Evolutionary conservation across 345 rosid species (phyloP).

Genomic region (Camelina hispida): DNA sequence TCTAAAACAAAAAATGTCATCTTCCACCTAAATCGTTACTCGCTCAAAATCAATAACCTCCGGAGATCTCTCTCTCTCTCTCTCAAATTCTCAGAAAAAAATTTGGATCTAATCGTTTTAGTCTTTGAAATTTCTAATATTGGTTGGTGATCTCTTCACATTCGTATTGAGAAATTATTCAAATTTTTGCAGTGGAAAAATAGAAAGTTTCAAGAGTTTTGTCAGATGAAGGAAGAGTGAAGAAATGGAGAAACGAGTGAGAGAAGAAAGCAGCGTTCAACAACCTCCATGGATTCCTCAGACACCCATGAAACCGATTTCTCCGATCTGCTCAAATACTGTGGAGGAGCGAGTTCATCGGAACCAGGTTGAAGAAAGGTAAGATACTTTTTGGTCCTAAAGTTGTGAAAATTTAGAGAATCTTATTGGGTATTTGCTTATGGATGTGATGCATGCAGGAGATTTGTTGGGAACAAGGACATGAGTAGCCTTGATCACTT

Average conservation of each 20-base stretch:
- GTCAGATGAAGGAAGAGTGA: slow-evolving; percentile 6
- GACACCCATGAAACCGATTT: slow-evolving; percentile 53
- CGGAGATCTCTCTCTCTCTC: slow-evolving; percentile 31
- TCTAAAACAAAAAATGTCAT: slow-evolving; percentile 2
- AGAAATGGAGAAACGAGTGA: slow-evolving; percentile 34
- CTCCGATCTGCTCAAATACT: slow-evolving; percentile 42
- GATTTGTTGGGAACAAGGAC: slow-evolving; percentile 28
- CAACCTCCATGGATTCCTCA: slow-evolving; percentile 54
- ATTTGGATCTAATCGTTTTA: slow-evolving; percentile 33
- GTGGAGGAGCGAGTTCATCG: slow-evolving; percentile 28
- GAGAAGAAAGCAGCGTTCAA: slow-evolving; percentile 41
- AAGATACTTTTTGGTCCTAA: slow-evolving; percentile 16
- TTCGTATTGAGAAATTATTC: neutral
- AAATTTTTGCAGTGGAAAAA: slow-evolving; percentile 10
- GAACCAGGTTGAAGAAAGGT: slow-evolving; percentile 41
- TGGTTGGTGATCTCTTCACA: neutral
- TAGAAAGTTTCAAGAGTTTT: neutral
- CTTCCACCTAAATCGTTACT: slow-evolving; percentile 7
- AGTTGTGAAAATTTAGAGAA: neutral
- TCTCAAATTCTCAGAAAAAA: slow-evolving; percentile 13
- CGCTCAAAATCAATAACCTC: slow-evolving; percentile 16
- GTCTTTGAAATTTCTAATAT: neutral
- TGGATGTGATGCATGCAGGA: slow-evolving; percentile 37
- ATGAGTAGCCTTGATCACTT: slow-evolving; percentile 39
- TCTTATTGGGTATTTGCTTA: slow-evolving; percentile 7